A percentile compares a stretch with the other conserved stretches of the same genome.
These are phyloP conservation scores for Passalora sequoiae DNA, from an alignment of 2,329 filamentous ascomycete species.

Conservation along the genomic window DNA sequence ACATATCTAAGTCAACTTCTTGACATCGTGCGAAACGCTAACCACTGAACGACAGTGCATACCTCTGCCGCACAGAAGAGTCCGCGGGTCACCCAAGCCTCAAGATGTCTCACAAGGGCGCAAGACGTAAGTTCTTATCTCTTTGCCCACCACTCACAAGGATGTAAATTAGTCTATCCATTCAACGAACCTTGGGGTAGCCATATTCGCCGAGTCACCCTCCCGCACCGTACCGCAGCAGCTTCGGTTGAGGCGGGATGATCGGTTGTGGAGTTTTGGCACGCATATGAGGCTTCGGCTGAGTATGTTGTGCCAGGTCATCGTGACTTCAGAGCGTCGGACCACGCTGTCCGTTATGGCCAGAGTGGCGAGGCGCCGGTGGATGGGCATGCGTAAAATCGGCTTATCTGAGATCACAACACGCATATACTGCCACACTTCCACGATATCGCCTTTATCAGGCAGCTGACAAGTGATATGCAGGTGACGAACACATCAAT, in stretches of 20 bases:
- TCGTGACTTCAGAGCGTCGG: conserved; percentile 33
- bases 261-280: conserved; percentile 38
- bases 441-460: not conserved
- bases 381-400: conserved; percentile 36
- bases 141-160: conserved; percentile 20
- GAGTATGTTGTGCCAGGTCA: conserved; percentile 23
- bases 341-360: conserved; percentile 34
- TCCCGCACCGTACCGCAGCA: conserved; percentile 35
- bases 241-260: conserved; percentile 29
- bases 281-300: conserved; percentile 22
- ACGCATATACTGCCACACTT: not conserved
- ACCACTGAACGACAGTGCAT: no score
- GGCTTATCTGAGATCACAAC: conserved; percentile 34
- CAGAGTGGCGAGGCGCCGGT: conserved; percentile 32
- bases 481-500: not conserved
- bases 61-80: no score
- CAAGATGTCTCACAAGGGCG: no score
- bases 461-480: conserved; percentile 5
- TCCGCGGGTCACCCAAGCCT: no score
- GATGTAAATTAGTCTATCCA: conserved; percentile 40
- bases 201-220: conserved; percentile 34
- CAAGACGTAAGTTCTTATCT: no score
- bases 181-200: conserved; percentile 36
- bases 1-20: not conserved
- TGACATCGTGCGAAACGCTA: no score